Percentiles rank a stretch among this genome's conserved stretches.
phyloP scores from a whole-genome alignment of 768 basidiomycete genomes.

The Phallus indusiatus region DNA sequence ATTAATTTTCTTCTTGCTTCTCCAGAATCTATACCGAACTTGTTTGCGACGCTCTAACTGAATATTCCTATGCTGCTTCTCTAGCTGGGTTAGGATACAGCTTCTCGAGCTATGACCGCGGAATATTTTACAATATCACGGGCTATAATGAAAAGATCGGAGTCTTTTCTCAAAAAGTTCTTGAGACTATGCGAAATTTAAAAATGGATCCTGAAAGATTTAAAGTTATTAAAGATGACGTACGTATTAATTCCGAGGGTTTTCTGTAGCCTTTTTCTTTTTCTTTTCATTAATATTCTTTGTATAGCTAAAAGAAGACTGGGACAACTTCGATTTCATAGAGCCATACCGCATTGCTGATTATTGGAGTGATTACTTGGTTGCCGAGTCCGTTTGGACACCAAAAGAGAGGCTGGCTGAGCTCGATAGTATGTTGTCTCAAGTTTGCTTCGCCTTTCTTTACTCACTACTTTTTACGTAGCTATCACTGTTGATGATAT shows the following conservation, averaged over 20 bases:
- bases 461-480: conserved; percentile 21
- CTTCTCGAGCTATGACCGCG: conserved; percentile 51
- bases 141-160: conserved; percentile 92
- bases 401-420: conserved; percentile 67
- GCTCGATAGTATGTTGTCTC: conserved; percentile 51
- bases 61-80: conserved; percentile 88
- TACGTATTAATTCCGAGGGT: conserved; percentile 21
- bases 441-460: background rate
- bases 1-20: background rate
- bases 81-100: conserved; percentile 80
- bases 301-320: conserved; percentile 58
- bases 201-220: conserved; percentile 64
- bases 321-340: conserved; percentile 80
- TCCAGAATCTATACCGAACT: conserved; percentile 71
- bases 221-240: conserved; percentile 77
- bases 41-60: conserved; percentile 80
- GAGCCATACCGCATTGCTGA: conserved; percentile 76
- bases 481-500: conserved; percentile 68
- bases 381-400: conserved; percentile 67
- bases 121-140: conserved; percentile 54
- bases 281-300: background rate
- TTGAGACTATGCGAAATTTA: conserved; percentile 58
- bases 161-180: conserved; percentile 60
- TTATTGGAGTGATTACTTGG: conserved; percentile 61
- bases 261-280: background rate